phyloP scores from a whole-genome alignment of 768 basidiomycete species.

The Termitomyces sp. region DNA sequence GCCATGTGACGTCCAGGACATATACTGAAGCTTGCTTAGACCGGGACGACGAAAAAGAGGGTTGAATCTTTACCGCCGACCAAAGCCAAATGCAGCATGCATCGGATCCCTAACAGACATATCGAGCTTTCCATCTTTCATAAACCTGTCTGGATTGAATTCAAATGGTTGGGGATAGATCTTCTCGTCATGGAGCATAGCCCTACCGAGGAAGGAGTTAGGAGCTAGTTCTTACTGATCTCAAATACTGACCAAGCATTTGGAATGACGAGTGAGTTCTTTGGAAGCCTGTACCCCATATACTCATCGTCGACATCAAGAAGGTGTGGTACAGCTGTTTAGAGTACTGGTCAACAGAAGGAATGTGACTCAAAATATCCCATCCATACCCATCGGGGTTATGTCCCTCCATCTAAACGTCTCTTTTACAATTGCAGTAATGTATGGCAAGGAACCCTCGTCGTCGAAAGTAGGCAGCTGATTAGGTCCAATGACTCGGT shows the following conservation, averaged over 20 bases:
- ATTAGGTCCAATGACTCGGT: conserved; percentile 21
- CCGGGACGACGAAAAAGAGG: too few species aligned
- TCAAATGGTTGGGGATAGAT: conserved; percentile 25
- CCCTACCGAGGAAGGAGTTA: conserved; percentile 19
- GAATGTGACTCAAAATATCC: not conserved
- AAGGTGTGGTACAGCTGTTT: conserved; percentile 25
- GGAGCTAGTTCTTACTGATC: not conserved
- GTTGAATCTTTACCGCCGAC: conserved; percentile 10
- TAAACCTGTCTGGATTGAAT: conserved; percentile 33
- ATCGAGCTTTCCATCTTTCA: conserved; percentile 20
- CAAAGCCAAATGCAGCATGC: conserved; percentile 16
- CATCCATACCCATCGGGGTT: conserved; percentile 16
- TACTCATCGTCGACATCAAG: conserved; percentile 27
- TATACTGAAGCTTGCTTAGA: conserved; percentile 5
- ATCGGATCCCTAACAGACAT: conserved; percentile 12
- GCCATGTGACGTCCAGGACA: conserved; percentile 32
- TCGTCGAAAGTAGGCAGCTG: conserved; percentile 28
- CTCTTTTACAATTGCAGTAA: conserved; percentile 28
- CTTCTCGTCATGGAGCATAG: conserved; percentile 26
- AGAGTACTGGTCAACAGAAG: not conserved
- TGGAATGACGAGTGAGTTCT: conserved; percentile 22
- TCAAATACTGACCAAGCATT: conserved; percentile 23
- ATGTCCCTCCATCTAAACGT: conserved; percentile 24
- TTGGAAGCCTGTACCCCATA: conserved; percentile 29
- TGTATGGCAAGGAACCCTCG: conserved; percentile 21